Conservation (phyloP, 495 filamentous ascomycete genomes). For the Cercophora newfieldiana region DNA sequence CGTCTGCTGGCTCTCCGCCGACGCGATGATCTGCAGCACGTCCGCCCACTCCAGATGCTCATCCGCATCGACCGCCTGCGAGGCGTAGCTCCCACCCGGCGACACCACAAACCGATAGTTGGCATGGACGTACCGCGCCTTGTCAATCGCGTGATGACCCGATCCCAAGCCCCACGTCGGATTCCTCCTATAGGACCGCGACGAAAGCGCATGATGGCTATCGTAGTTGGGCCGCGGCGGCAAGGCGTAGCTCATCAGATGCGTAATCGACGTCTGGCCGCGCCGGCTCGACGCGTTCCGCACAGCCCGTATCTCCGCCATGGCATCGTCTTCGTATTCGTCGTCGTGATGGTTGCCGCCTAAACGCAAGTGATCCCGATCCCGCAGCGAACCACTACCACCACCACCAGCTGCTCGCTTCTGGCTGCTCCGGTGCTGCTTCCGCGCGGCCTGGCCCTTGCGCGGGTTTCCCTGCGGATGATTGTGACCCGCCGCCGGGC, state of each 20-base stretch:
- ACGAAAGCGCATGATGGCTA: constrained; percentile 48
- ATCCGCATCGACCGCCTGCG: constrained; percentile 84
- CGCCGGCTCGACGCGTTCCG: constrained; percentile 80
- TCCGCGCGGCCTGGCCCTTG: constrained; percentile 73
- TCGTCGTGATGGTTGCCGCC: constrained; percentile 27
- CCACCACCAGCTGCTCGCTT: no score
- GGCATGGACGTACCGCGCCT: constrained; percentile 91
- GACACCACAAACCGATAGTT: constrained; percentile 97
- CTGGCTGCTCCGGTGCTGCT: constrained; percentile 78
- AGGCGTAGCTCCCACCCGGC: constrained; percentile 73
- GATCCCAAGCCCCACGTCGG: constrained; percentile 86
- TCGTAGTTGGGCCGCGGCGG: constrained; percentile 72
- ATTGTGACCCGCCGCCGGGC: no score
- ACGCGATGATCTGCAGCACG: constrained; percentile 88
- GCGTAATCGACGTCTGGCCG: constrained; percentile 94
- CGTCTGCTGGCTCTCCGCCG: constrained; percentile 80
- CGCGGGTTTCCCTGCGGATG: constrained; percentile 54
- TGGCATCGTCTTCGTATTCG: constrained; percentile 67
- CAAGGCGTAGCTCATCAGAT: constrained; percentile 87
- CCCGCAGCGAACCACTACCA: no score
- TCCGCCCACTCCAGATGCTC: constrained; percentile 87
- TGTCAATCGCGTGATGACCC: constrained; percentile 88
- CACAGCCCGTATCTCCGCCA: constrained; percentile 82
- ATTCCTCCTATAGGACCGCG: constrained; percentile 58
- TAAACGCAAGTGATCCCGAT: no score